Conservation (phyloP, 148 eudicot species). For the Heliamphora exappendiculata region DNA sequence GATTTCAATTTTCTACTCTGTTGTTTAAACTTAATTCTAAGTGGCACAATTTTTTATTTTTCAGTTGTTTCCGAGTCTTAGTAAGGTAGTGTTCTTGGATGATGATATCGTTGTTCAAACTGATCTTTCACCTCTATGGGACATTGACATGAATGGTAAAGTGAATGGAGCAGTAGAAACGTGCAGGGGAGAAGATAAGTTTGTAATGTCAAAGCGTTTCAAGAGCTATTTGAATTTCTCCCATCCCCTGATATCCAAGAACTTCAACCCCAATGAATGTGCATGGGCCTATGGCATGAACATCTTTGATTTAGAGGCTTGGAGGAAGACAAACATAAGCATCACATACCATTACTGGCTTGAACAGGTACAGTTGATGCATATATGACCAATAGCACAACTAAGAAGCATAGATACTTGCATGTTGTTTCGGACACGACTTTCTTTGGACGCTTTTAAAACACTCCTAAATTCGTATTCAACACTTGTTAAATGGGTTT, state of each 20-base stretch:
- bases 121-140: constrained; percentile 79
- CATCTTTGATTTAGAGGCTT: constrained; percentile 73
- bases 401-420: too few relatives aligned
- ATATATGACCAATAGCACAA: too few relatives aligned
- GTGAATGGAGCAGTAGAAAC: constrained; percentile 92
- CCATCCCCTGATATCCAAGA: constrained; percentile 63
- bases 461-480: too few relatives aligned
- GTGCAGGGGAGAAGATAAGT: constrained; percentile 78
- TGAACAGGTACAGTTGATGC: constrained; percentile 66
- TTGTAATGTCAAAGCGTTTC: constrained; percentile 76
- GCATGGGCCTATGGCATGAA: constrained; percentile 99
- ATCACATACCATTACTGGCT: constrained; percentile 74
- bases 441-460: too few relatives aligned
- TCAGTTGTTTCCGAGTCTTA: constrained; percentile 82
- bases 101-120: constrained; percentile 88
- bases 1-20: background rate
- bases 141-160: constrained; percentile 76
- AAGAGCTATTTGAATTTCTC: constrained; percentile 81
- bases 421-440: too few relatives aligned
- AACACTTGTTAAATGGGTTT: too few relatives aligned
- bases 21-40: background rate
- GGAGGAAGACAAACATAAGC: constrained; percentile 79
- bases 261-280: constrained; percentile 69
- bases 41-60: constrained; percentile 9
- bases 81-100: constrained; percentile 76